Percentiles rank a stretch among this genome's conserved stretches.
Evolutionary conservation across 2,329 filamentous ascomycete species (phyloP).

Genomic region (Calonectria fujianensis): DNA sequence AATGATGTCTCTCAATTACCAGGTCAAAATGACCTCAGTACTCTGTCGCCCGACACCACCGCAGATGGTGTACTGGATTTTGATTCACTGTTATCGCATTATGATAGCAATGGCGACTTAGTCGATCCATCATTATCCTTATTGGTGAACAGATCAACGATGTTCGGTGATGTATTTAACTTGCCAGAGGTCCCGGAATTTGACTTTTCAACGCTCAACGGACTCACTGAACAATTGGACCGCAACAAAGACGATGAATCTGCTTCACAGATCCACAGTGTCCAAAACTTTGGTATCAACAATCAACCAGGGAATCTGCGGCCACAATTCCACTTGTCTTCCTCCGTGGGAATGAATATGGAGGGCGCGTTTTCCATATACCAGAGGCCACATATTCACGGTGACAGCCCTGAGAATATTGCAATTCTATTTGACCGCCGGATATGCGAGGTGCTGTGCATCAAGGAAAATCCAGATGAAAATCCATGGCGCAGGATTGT

Average conservation of each 20-base stretch:
- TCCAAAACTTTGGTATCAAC: neutral
- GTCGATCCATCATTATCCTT: neutral
- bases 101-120: neutral
- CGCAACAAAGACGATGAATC: neutral
- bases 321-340: neutral
- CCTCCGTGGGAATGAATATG: neutral
- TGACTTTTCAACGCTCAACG: neutral
- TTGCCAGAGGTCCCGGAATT: neutral
- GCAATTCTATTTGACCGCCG: slow-evolving; percentile 39
- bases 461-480: slow-evolving; percentile 35
- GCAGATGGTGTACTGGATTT: neutral
- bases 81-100: slow-evolving; percentile 29
- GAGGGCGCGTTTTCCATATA: slow-evolving; percentile 32
- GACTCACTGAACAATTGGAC: neutral
- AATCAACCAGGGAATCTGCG: neutral
- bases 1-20: neutral
- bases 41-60: too few species aligned
- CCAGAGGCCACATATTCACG: slow-evolving; percentile 23
- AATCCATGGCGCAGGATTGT: slow-evolving; percentile 44
- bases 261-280: neutral
- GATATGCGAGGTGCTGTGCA: slow-evolving; percentile 42
- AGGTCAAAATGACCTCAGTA: neutral
- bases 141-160: neutral
- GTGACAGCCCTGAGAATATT: slow-evolving; percentile 41
- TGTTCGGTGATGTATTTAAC: neutral